Evolutionary conservation across 768 basidiomycete genomes (phyloP).

Genomic region (Boletellus sp.): DNA sequence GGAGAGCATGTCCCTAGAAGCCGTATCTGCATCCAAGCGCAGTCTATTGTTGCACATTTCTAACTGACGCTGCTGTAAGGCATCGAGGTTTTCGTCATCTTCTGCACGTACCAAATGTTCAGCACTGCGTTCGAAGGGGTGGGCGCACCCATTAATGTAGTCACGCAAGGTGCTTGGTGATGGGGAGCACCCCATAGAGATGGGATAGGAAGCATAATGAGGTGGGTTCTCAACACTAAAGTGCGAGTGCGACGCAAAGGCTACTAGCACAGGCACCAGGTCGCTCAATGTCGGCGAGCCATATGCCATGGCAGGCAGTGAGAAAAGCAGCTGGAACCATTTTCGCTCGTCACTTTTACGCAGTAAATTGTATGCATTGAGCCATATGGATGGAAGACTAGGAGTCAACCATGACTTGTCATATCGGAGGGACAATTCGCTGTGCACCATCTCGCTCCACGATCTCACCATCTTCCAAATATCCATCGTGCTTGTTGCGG

Average conservation of each 20-base stretch:
- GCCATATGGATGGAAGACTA: conserved; percentile 16
- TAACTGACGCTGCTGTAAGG: not conserved
- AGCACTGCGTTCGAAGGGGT: not conserved
- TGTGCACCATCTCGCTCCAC: not conserved
- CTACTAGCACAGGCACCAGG: conserved; percentile 27
- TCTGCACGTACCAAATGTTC: not conserved
- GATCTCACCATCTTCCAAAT: conserved; percentile 5
- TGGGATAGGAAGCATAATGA: conserved; percentile 3
- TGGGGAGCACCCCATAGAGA: not conserved
- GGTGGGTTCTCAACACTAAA: conserved; percentile 13
- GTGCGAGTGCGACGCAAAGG: conserved; percentile 22
- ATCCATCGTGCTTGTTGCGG: not conserved
- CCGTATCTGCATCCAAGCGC: not conserved
- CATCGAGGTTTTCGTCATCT: not conserved
- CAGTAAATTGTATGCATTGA: conserved; percentile 25
- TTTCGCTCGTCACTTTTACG: conserved; percentile 7
- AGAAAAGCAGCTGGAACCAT: conserved; percentile 25
- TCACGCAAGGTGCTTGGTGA: not conserved
- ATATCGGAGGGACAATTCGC: conserved; percentile 14
- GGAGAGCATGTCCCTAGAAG: not conserved
- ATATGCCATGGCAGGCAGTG: conserved; percentile 30
- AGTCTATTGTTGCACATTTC: not conserved
- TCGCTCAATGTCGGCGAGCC: conserved; percentile 3
- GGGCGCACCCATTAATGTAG: not conserved
- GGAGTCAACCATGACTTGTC: conserved; percentile 23